A percentile compares a stretch with the other conserved stretches of the same genome.
These are phyloP conservation scores for Sherardia arvensis DNA, from an alignment of 257 asterid genomes.

Conservation along the genomic window DNA sequence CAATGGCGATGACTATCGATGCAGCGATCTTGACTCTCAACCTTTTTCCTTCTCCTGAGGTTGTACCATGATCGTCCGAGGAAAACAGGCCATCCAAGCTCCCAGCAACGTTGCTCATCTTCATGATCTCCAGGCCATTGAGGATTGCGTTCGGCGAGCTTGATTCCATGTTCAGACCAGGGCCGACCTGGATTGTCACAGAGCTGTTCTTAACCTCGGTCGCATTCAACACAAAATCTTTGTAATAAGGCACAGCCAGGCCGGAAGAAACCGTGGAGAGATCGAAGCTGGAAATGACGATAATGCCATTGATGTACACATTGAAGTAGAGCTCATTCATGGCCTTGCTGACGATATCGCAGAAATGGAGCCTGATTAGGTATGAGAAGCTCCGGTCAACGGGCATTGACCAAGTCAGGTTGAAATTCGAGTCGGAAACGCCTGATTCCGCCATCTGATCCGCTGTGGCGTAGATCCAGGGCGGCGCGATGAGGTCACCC, in stretches of 20 bases:
- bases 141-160: constrained; percentile 65
- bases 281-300: constrained; percentile 55
- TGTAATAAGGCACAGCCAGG: constrained; percentile 59
- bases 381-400: constrained; percentile 79
- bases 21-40: constrained; percentile 34
- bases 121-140: constrained; percentile 86
- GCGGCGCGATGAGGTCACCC: constrained; percentile 64
- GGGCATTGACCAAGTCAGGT: constrained; percentile 67
- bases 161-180: constrained; percentile 35
- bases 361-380: constrained; percentile 66
- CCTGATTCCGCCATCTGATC: constrained; percentile 70
- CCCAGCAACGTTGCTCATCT: constrained; percentile 70
- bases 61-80: constrained; percentile 16
- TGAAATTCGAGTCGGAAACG: constrained; percentile 52
- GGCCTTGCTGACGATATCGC: constrained; percentile 68
- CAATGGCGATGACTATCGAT: constrained; percentile 42
- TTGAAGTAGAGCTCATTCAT: constrained; percentile 82
- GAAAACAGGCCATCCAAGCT: constrained; percentile 82
- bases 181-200: constrained; percentile 61
- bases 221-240: constrained; percentile 69
- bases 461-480: constrained; percentile 58
- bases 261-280: constrained; percentile 69
- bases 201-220: constrained; percentile 41
- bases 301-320: constrained; percentile 51
- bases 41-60: constrained; percentile 18